These are phyloP conservation scores for Ascochyta rabiei DNA, from an alignment of 2,329 filamentous ascomycete species.

Conservation along the genomic window DNA sequence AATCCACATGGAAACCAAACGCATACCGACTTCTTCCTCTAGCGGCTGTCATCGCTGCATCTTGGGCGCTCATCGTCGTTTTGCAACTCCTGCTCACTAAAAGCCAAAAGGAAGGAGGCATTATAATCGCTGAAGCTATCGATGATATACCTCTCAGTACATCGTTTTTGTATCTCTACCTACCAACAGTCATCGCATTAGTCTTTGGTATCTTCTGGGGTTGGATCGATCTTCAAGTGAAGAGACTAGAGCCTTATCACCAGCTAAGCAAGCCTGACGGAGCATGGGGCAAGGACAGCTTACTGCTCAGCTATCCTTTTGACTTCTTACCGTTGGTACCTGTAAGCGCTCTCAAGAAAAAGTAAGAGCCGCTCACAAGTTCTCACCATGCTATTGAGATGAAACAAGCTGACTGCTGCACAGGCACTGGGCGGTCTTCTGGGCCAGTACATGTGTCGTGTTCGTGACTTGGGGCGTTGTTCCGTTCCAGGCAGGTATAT, in stretches of 20 bases:
- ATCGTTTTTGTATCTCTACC: conserved; percentile 53
- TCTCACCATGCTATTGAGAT: no score
- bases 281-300: not conserved
- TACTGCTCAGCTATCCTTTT: not conserved
- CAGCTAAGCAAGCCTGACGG: not conserved
- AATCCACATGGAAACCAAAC: not conserved
- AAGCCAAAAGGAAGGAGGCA: conserved; percentile 51
- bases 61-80: conserved; percentile 44
- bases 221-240: conserved; percentile 57
- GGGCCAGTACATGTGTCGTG: not conserved
- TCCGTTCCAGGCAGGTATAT: not conserved
- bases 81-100: conserved; percentile 54
- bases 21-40: not conserved
- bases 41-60: not conserved
- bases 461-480: not conserved
- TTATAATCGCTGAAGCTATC: conserved; percentile 47
- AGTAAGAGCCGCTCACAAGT: not conserved
- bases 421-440: not conserved
- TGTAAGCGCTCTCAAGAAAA: not conserved
- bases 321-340: not conserved
- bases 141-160: conserved; percentile 50
- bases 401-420: not conserved
- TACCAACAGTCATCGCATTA: conserved; percentile 60
- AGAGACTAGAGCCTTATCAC: not conserved
- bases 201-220: conserved; percentile 62